These are phyloP conservation scores for Hanseniaspora vineae DNA, from an alignment of 805 yeast species.

Conservation along the genomic window DNA sequence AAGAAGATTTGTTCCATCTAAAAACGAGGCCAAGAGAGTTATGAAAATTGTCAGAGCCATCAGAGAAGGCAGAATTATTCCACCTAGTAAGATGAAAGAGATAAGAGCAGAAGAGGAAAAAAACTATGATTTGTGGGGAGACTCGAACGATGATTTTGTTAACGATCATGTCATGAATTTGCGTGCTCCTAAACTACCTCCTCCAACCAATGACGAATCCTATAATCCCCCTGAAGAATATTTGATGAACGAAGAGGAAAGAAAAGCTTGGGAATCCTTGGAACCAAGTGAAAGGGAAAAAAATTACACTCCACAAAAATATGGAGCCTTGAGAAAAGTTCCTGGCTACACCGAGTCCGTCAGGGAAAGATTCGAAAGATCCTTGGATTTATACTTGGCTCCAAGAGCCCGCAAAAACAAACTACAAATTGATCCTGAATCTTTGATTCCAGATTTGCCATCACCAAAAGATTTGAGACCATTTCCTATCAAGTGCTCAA, in stretches of 20 bases:
- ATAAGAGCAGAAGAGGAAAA: constrained; percentile 37
- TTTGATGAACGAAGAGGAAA: constrained; percentile 66
- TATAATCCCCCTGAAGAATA: constrained; percentile 98
- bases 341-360: constrained; percentile 83
- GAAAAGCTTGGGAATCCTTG: constrained; percentile 49
- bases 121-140: constrained; percentile 79
- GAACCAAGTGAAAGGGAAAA: constrained; percentile 71
- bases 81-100: constrained; percentile 47
- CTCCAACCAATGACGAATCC: constrained; percentile 93
- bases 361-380: constrained; percentile 87
- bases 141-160: constrained; percentile 31
- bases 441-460: constrained; percentile 89
- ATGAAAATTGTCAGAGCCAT: constrained; percentile 96
- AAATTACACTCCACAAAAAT: constrained; percentile 74
- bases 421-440: constrained; percentile 89
- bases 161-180: constrained; percentile 77
- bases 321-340: constrained; percentile 70
- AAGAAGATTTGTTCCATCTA: constrained; percentile 91
- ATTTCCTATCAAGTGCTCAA: constrained; percentile 85
- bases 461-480: constrained; percentile 95
- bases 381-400: constrained; percentile 85
- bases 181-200: constrained; percentile 90
- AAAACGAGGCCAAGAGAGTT: constrained; percentile 89
- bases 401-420: constrained; percentile 90
- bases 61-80: constrained; percentile 86